Evolutionary conservation across 75 land plant species (phyloP), one percentile per base, ranked within the genome.

Genomic region (Picea sitchensis): DNA sequence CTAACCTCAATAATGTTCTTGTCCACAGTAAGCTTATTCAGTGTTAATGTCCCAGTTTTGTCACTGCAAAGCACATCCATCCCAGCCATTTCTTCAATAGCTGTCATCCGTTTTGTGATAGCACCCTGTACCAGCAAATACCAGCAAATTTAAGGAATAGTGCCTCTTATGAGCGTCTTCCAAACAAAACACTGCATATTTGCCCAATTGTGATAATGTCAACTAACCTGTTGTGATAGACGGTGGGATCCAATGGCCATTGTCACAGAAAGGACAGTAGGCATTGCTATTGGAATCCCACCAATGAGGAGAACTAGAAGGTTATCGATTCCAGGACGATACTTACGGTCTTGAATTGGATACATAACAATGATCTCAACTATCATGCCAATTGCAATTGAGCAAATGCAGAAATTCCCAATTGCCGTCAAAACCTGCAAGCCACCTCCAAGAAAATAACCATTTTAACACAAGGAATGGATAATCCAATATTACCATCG

Each of bases 51-150:
- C 71, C 99, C 99, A 31, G 99, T 96, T 74, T 96, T 96, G 84
- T 95, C 98, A 79, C 96, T 93, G 79, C 98, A 95, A 34, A 95
- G 88, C 7, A 95, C 96, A 85, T 95, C 98, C 98, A 95, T 92
- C 58, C 99, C 98, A 6, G 98, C 98, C 98, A 96, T 96, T 76
- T 96, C 98, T 80, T 96, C 99, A 58, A 96, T 96, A 36, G 99
- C 99, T 38, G 99, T 96, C 99, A 96, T 96, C 73, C 99, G 84
- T 84, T 96, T 96, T 17, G 98, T 94, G 72, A 96, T 96, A 56
- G 99, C 99, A 71, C 99, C 99, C 98, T 96, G 84, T 65, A 87
- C 31, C 32, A 58, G 3, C 73, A 58, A n/a, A 62, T 76, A 67
- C 34, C 3, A 12, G 60, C 26, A 67, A 31, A 60, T 12, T 76